A percentile compares a stretch with the other conserved stretches of the same genome.
Conservation (phyloP, 1,284 basidiomycete species). For the Butyriboletus appendiculatus region DNA sequence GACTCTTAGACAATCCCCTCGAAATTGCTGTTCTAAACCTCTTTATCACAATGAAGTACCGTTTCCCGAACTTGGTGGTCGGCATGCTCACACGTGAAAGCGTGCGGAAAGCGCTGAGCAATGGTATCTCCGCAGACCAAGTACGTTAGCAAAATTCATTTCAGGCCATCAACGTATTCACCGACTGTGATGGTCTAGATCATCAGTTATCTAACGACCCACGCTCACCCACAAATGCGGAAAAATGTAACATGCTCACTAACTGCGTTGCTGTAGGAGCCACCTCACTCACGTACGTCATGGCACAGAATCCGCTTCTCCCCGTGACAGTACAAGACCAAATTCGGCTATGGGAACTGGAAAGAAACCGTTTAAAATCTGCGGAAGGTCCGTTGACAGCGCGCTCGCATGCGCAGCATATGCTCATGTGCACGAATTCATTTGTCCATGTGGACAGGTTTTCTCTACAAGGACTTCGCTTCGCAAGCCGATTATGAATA, state of each 20-base stretch:
- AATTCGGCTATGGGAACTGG: conserved; percentile 96
- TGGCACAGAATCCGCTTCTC: conserved; percentile 76
- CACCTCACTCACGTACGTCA: conserved; percentile 20
- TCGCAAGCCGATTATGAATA: conserved; percentile 87
- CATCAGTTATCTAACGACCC: conserved; percentile 91
- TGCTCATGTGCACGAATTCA: conserved; percentile 15
- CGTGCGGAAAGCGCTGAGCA: conserved; percentile 90
- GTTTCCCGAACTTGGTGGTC: conserved; percentile 95
- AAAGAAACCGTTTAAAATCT: conserved; percentile 89
- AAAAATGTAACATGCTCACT: conserved; percentile 65
- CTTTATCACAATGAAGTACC: conserved; percentile 90
- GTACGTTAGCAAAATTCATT: conserved; percentile 43
- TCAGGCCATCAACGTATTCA: conserved; percentile 12
- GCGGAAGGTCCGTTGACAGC: conserved; percentile 66
- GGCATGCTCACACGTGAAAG: conserved; percentile 94
- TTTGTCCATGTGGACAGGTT: conserved; percentile 52
- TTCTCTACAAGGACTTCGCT: conserved; percentile 86
- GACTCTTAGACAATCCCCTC: conserved; percentile 79
- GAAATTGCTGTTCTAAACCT: conserved; percentile 96
- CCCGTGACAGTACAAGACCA: conserved; percentile 98
- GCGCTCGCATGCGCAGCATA: conserved; percentile 18
- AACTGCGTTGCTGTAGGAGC: conserved; percentile 6
- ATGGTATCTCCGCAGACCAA: conserved; percentile 97
- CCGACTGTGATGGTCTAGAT: conserved; percentile 56
- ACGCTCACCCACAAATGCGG: conserved; percentile 98